Conservation (phyloP, 1,284 basidiomycete species). For the Melanopsichium pennsylvanicum region DNA sequence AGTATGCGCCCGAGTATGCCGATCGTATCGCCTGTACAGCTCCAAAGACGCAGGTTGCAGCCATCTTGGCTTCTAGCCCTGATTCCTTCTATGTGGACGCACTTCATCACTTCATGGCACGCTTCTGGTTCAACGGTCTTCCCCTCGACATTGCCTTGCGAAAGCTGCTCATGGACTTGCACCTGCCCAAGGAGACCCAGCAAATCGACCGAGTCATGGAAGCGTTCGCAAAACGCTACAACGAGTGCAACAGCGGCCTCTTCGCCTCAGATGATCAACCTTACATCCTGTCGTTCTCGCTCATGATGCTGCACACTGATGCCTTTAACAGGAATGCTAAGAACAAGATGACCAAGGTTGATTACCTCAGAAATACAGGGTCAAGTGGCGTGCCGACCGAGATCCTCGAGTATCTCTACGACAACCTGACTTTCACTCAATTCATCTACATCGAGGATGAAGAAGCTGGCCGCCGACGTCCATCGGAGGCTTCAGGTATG, state of each 20-base stretch:
- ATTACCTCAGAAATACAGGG: constrained; percentile 56
- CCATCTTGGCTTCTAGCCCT: constrained; percentile 69
- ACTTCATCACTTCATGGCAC: constrained; percentile 76
- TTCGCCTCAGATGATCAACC: constrained; percentile 80
- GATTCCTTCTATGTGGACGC: constrained; percentile 78
- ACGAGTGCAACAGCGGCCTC: constrained; percentile 81
- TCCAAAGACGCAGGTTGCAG: constrained; percentile 46
- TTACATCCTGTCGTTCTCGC: constrained; percentile 94
- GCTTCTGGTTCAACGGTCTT: constrained; percentile 81
- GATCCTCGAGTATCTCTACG: constrained; percentile 93
- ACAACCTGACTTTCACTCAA: constrained; percentile 90
- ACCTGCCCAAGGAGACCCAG: constrained; percentile 92
- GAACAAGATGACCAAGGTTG: constrained; percentile 80
- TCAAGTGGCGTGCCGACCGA: constrained; percentile 83
- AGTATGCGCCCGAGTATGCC: constrained; percentile 46
- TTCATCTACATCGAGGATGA: constrained; percentile 93
- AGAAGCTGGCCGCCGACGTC: constrained; percentile 26
- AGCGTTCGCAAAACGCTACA: constrained; percentile 87
- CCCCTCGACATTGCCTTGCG: constrained; percentile 92
- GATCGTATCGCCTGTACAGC: constrained; percentile 35
- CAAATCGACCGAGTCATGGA: constrained; percentile 98
- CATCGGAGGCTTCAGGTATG: constrained; percentile 27
- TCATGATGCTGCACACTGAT: constrained; percentile 99
- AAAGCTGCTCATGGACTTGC: constrained; percentile 87
- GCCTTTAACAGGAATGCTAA: constrained; percentile 97